phyloP scores from a whole-genome alignment of 2,329 filamentous ascomycete genomes.

The Malbranchea zuffiana region DNA sequence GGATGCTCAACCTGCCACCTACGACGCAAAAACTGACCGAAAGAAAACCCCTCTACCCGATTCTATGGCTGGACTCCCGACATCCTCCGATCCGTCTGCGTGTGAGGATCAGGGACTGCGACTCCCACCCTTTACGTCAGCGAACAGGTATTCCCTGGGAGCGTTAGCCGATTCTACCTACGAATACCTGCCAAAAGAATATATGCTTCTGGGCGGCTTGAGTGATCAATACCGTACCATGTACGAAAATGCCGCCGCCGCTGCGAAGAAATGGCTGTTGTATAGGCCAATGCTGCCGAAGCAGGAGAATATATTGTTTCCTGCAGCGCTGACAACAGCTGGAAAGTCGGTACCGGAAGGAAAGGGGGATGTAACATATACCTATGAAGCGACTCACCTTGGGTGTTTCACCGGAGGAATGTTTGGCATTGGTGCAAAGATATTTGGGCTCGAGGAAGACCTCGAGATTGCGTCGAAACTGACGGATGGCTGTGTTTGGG shows the following conservation, averaged over 20 bases:
- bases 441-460: slow-evolving; percentile 42
- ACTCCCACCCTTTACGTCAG: slow-evolving; percentile 23
- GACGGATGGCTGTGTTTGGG: slow-evolving; percentile 47
- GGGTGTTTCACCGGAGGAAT: slow-evolving; percentile 48
- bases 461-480: slow-evolving; percentile 41
- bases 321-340: slow-evolving; percentile 46
- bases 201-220: slow-evolving; percentile 64
- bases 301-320: slow-evolving; percentile 58
- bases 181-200: slow-evolving; percentile 53
- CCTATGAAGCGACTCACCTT: slow-evolving; percentile 40
- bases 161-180: slow-evolving; percentile 48
- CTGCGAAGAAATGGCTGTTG: slow-evolving; percentile 60
- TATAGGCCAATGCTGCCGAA: slow-evolving; percentile 65
- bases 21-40: slow-evolving; percentile 5
- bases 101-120: slow-evolving; percentile 33
- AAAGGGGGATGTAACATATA: slow-evolving; percentile 22
- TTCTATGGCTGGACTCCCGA: slow-evolving; percentile 11
- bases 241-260: slow-evolving; percentile 57
- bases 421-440: slow-evolving; percentile 42
- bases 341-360: slow-evolving; percentile 20
- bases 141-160: slow-evolving; percentile 40
- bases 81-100: slow-evolving; percentile 16
- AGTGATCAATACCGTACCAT: slow-evolving; percentile 54
- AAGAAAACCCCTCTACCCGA: slow-evolving; percentile 3
- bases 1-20: slow-evolving; percentile 19